Percentiles rank a stretch among this genome's conserved stretches.
These are phyloP conservation scores for Phytophthora cactorum DNA, from an alignment of 352 stramenopile species.

Conservation along the genomic window DNA sequence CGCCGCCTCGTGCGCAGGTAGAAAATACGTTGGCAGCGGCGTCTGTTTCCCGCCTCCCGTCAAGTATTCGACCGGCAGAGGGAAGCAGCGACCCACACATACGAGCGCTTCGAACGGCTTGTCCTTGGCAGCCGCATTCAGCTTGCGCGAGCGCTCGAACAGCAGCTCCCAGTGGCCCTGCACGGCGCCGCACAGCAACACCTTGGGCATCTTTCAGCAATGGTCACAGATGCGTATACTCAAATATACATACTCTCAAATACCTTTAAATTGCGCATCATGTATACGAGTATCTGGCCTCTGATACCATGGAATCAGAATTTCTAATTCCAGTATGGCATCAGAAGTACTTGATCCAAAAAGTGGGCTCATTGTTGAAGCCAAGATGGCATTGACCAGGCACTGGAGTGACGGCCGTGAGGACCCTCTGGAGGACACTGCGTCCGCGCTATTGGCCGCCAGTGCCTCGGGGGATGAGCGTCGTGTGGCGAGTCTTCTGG, in stretches of 20 bases:
- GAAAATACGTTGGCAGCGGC: conserved; percentile 70
- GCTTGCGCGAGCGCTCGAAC: conserved; percentile 73
- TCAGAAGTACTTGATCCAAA: background rate
- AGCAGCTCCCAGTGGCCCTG: conserved; percentile 66
- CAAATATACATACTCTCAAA: too few relatives aligned
- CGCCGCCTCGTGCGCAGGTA: conserved; percentile 43
- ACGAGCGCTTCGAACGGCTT: conserved; percentile 69
- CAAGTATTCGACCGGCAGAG: conserved; percentile 59
- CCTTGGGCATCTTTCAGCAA: conserved; percentile 60
- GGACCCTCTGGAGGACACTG: conserved; percentile 21
- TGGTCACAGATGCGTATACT: background rate
- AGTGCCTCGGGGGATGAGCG: conserved; percentile 27
- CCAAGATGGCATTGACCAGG: conserved; percentile 15
- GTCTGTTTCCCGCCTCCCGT: conserved; percentile 37
- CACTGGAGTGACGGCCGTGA: conserved; percentile 30
- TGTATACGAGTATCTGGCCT: background rate
- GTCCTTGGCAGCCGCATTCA: conserved; percentile 62
- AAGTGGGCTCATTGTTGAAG: conserved; percentile 19
- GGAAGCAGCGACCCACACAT: conserved; percentile 62
- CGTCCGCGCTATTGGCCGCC: conserved; percentile 23
- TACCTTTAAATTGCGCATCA: too few relatives aligned
- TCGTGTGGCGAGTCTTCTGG: conserved; percentile 18
- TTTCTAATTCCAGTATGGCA: background rate
- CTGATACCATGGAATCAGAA: background rate
- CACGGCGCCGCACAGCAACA: conserved; percentile 78